A percentile compares a stretch with the other conserved stretches of the same genome.
phyloP scores from a whole-genome alignment of 495 filamentous ascomycete species.

The Aspergillus sclerotiicarbonarius region DNA sequence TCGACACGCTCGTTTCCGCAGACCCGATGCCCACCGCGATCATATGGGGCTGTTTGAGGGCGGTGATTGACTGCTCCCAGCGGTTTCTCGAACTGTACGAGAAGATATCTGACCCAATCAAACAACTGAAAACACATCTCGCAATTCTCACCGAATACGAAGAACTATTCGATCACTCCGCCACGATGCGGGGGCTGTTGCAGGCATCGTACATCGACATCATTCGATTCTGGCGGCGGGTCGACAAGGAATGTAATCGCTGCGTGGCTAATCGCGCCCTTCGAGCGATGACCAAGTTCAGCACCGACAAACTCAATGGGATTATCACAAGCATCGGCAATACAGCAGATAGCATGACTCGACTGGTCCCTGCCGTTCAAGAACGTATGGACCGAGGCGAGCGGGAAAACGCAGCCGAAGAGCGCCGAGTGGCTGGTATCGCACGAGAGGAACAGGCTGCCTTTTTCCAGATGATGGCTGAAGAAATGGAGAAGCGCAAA shows the following conservation, averaged over 20 bases:
- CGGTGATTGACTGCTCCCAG: background rate
- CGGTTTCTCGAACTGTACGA: background rate
- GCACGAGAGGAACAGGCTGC: background rate
- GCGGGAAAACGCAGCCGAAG: constrained; percentile 4
- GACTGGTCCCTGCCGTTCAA: background rate
- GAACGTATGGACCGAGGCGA: background rate
- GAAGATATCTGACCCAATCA: background rate
- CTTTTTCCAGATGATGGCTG: background rate
- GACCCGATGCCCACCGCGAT: background rate
- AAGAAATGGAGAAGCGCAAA: background rate
- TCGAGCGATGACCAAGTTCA: background rate
- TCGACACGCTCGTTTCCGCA: constrained; percentile 1
- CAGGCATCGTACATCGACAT: background rate
- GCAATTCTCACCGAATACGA: background rate
- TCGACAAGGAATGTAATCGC: background rate
- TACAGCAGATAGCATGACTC: background rate
- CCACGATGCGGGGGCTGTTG: background rate
- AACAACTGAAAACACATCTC: background rate
- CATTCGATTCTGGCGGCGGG: background rate
- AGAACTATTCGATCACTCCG: background rate
- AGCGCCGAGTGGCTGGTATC: background rate
- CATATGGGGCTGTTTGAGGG: constrained; percentile 3
- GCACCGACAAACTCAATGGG: background rate
- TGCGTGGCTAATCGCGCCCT: background rate
- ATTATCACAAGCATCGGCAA: constrained; percentile 2